phyloP scores from a whole-genome alignment of 345 rosid species.

The Brassica napus region DNA sequence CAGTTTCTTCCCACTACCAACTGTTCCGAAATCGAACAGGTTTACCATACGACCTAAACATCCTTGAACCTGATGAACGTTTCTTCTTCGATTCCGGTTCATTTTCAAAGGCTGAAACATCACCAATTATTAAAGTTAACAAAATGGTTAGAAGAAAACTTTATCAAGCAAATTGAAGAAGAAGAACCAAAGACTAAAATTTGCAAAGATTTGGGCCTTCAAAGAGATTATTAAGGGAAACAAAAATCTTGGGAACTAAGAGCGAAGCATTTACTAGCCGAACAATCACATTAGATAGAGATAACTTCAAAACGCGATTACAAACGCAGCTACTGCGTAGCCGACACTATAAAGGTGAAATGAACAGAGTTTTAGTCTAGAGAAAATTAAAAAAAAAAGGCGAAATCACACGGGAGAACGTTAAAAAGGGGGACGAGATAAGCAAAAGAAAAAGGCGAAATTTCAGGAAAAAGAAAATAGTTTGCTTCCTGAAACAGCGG shows the following conservation, averaged over 20 bases:
- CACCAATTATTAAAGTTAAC: conserved; percentile 2
- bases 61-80: conserved; percentile 52
- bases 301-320: conserved; percentile 15
- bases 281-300: neutral
- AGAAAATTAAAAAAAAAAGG: neutral
- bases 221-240: conserved; percentile 13
- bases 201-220: neutral
- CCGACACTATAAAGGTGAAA: conserved; percentile 28
- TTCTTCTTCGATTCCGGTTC: conserved; percentile 54
- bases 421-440: conserved; percentile 1
- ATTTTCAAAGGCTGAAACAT: conserved; percentile 53
- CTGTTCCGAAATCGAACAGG: conserved; percentile 64
- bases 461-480: neutral
- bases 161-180: neutral
- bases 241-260: conserved; percentile 20
- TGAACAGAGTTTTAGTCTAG: neutral
- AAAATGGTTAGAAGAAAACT: neutral
- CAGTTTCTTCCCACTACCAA: conserved; percentile 41
- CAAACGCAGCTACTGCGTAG: conserved; percentile 25
- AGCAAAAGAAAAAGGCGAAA: conserved; percentile 15
- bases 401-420: neutral
- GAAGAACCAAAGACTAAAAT: neutral
- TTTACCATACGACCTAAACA: conserved; percentile 52
- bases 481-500: neutral
- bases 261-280: conserved; percentile 25